Evolutionary conservation across 1,139 yeast species (phyloP), one percentile per base, ranked within the genome.

Genomic region (Nakaseomyces glabratus): DNA sequence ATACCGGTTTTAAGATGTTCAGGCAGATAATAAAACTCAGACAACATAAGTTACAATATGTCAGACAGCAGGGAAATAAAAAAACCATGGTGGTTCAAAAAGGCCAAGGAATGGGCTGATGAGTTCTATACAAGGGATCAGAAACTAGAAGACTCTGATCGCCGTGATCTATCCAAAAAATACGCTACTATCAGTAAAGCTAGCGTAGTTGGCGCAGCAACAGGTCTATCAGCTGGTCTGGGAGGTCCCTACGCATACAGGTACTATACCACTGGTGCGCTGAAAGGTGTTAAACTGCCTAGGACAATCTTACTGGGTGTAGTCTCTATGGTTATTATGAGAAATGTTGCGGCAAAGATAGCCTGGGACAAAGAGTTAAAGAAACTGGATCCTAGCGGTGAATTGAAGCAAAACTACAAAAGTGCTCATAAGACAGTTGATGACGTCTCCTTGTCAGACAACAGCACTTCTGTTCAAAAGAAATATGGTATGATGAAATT

Each of bases 251-350:
- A 58, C 42, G 49, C 46, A 2, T 44, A 44, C 29, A 57, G 46
- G 22, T 55, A 44, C 29, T 45, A 49, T 34, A 49, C 41, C 34
- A 57, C 60, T 1, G 52, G 53, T 1, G 47, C 57, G 0, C 44
- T 56, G 4, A 59, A 47, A 39, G 63, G 61, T 9, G 59, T 59
- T 1, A 57, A 48, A 32, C 54, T 62, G 10, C 61, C 63, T 0
- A 26, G 57, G 18, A 51, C 57, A 10, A 50, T 60, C 23, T 42
- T 60, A 1, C 33, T 59, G 5, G 66, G 65, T 6, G 36, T 62
- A 12, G 40, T 52, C 13, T 58, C 57, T 0, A 49, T 62, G 59
- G 38, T 55, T 26, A 24, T 50, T 3, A 40, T 51, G 3, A 47
- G 62, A 1, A 59, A 58, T 10, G 24, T 48, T 10, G 55, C 53